Base-by-base conservation (phyloP, 2,329 filamentous ascomycete genomes). In the Botryotinia globosa region DNA sequence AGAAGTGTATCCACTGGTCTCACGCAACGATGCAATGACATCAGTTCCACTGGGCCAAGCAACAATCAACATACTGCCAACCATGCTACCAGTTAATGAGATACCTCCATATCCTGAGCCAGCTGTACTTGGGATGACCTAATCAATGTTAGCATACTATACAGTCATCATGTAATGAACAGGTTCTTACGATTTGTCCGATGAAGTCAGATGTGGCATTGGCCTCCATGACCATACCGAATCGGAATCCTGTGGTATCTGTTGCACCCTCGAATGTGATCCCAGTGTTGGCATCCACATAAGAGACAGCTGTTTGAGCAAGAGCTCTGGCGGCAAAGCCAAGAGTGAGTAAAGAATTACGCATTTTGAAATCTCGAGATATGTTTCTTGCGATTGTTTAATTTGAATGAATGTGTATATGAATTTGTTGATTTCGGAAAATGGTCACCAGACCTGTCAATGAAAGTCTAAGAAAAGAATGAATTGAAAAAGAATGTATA, bases 141-240 rank as follows among this genome's bases (percentile, higher is more conserved):
- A 48, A 14, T 34, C 16, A 16, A 32, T 39, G 37, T 71, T 56
- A 71, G 45, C 20, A 42, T 39, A 4, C 14, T 29, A 16, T 42
- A 18, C 18, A 32, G 34, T 67, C 16, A 18, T 14, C 5, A 32
- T 32, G 4, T 2, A 16, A 42, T 29, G 34, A 32, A 32, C 29
- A 16, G 16, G 4, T 82, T 82, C 72, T 84, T 82, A 87, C 83
- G 62, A 89, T 82, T 77, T 88, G 85, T 12, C 84, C 85, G 73
- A 89, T 87, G 75, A 89, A 84, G 78, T 89, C 87, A 18, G 83
- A 83, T 1, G 80, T 82, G 22, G 84, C 79, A 18, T 80, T 84
- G 74, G 86, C 82, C 1, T 87, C 86, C 3, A 88, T 78, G 1
- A 85, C 85, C 56, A 89, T 82, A 77, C 85, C 86, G 71, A 87